Evolutionary conservation across 164 flowering plant genomes (phyloP).

Genomic region (Macadamia tetraphylla): DNA sequence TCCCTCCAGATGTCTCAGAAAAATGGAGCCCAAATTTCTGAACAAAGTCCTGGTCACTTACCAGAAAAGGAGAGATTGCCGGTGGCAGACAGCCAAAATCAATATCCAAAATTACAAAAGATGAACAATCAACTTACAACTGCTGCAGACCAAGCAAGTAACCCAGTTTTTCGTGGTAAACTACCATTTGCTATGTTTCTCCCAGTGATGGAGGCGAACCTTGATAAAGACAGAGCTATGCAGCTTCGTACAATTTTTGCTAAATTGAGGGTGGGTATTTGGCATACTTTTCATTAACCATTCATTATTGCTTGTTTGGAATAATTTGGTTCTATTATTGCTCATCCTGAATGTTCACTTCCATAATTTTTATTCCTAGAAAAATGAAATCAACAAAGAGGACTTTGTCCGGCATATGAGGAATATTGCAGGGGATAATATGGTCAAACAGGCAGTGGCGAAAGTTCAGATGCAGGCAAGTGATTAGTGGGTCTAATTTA

Average conservation of each 20-base stretch:
- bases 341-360: not conserved
- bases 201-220: slow-evolving; percentile 66
- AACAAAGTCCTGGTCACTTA: slow-evolving; percentile 23
- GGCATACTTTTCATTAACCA: not conserved
- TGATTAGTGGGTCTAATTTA: not conserved
- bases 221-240: slow-evolving; percentile 80
- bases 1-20: slow-evolving; percentile 33
- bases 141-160: slow-evolving; percentile 31
- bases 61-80: slow-evolving; percentile 32
- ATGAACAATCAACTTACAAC: slow-evolving; percentile 41
- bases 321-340: not conserved
- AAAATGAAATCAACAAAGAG: slow-evolving; percentile 73
- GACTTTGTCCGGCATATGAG: slow-evolving; percentile 71
- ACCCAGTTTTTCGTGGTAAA: slow-evolving; percentile 29
- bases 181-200: slow-evolving; percentile 73
- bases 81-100: slow-evolving; percentile 37
- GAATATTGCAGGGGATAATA: slow-evolving; percentile 81
- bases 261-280: slow-evolving; percentile 56
- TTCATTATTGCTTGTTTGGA: slow-evolving; percentile 1
- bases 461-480: slow-evolving; percentile 61
- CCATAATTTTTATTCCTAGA: slow-evolving; percentile 30
- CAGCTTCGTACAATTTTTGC: slow-evolving; percentile 59
- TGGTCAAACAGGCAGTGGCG: slow-evolving; percentile 69
- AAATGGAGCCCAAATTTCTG: slow-evolving; percentile 32
- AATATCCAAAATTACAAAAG: slow-evolving; percentile 33